phyloP scores from a whole-genome alignment of 2,329 filamentous ascomycete genomes.

The Colletotrichum sp. region DNA sequence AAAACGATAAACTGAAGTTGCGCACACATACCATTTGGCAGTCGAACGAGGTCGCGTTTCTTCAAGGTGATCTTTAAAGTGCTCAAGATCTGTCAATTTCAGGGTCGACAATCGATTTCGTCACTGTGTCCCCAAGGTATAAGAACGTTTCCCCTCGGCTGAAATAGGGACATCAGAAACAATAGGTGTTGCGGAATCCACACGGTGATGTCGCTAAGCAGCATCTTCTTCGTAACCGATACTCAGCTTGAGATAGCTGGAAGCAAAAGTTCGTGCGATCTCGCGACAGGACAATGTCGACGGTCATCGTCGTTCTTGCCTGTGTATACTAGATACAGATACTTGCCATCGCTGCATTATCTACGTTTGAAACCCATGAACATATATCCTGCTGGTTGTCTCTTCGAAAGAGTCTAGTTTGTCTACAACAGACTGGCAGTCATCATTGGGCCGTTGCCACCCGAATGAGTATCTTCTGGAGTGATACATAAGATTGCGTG shows the following conservation, averaged over 20 bases:
- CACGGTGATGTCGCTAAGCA: not conserved
- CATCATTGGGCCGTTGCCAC: not conserved
- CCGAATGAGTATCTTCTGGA: accelerated
- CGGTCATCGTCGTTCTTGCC: accelerated
- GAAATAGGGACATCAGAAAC: not conserved
- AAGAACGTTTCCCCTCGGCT: not conserved
- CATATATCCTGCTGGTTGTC: accelerated
- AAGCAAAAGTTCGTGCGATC: not conserved
- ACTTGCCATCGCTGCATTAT: not conserved
- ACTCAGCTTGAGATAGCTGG: not conserved
- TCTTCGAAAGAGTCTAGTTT: accelerated
- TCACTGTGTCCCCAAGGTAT: not conserved
- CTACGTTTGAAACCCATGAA: not conserved
- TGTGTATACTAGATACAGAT: not conserved
- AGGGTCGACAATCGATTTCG: not conserved
- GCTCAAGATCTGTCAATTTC: not conserved
- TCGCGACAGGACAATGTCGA: not conserved
- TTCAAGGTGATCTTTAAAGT: not conserved
- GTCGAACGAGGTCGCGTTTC: not conserved
- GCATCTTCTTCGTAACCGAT: not conserved
- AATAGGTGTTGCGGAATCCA: too few species aligned
- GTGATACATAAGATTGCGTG: too few species aligned
- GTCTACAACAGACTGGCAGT: not conserved
- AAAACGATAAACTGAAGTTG: accelerated
- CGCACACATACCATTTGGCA: not conserved